These are phyloP conservation scores for Suhomyces kunorum DNA, from an alignment of 1,139 yeast genomes.

Conservation along the genomic window DNA sequence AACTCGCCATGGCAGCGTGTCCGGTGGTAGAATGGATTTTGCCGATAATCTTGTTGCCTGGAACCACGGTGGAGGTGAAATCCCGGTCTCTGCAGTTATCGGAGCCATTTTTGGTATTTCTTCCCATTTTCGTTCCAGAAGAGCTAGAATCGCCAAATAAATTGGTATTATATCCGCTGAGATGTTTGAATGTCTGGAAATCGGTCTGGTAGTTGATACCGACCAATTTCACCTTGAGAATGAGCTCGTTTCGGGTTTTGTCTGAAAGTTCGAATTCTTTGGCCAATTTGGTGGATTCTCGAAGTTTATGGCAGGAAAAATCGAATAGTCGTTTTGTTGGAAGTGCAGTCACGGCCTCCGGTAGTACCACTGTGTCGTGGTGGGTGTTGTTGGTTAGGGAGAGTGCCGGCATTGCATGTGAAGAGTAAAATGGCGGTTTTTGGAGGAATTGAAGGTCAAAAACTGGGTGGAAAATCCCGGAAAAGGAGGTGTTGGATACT, in stretches of 20 bases:
- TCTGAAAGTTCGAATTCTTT: constrained; percentile 24
- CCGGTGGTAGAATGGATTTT: constrained; percentile 19
- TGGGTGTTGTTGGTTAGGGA: neutral
- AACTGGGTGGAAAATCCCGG: too few relatives aligned
- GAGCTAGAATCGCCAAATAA: too few relatives aligned
- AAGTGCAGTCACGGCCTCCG: constrained; percentile 17
- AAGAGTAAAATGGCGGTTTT: neutral
- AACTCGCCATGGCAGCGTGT: constrained; percentile 11
- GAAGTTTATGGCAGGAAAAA: constrained; percentile 20
- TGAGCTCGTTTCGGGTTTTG: constrained; percentile 23
- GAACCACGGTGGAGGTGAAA: constrained; percentile 31
- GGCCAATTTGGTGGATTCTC: constrained; percentile 34
- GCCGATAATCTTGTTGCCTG: constrained; percentile 37
- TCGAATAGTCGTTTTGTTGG: constrained; percentile 37
- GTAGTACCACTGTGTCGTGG: neutral
- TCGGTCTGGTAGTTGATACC: constrained; percentile 32
- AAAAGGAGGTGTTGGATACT: too few relatives aligned
- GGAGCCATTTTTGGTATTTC: neutral
- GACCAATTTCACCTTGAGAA: constrained; percentile 34
- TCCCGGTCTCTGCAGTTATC: neutral
- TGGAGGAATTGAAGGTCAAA: neutral
- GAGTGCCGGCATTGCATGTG: constrained; percentile 4
- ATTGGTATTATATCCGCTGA: constrained; percentile 8
- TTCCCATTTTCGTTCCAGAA: too few relatives aligned
- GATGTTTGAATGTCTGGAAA: constrained; percentile 22